Base-by-base conservation (phyloP, 1,284 basidiomycete genomes). In the Ustilago bromivora region DNA sequence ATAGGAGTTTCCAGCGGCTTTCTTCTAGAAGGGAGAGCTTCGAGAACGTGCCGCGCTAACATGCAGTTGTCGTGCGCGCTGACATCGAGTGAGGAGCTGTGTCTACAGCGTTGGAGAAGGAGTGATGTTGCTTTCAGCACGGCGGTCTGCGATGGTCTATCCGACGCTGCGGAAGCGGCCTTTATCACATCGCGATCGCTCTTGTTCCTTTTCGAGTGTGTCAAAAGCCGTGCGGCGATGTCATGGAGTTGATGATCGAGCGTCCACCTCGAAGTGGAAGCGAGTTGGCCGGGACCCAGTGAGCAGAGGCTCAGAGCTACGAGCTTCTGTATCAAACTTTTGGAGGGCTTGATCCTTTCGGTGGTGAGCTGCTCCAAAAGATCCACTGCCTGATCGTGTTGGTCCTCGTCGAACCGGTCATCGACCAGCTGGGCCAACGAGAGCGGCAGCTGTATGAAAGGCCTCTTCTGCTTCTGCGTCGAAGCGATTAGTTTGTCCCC, bases 401-500 rank as follows among this genome's bases (percentile, higher is more conserved):
- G 76, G 13, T 78, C 71, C 32, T 78, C 76, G 36, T 78, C 76
- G 65, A 74, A 63, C 43, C 76, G 67, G 40, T 78, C 76, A 17
- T 74, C 58, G 49, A 78, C 62, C 1, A 78, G 65, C 57, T 71
- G 76, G 0, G 53, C 54, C 19, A 76, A 36, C 17, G 47, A 36
- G 17, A 62, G 38, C 10, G 66, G 47, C 17, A 76, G 46, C 11
- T 51, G 64, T 12, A 41, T 49, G 38, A 61, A 61, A 6, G 31
- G 41, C 4, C 58, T 47, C 31, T 58, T 53, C 53, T 32, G 54
- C 43, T 73, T 61, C n/a, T 10, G 43, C 2, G 52, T 54, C 17
- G 52, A 46, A 35, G 17, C 59, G 17, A 34, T 56, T 43, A 43
- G n/a, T 36, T 38, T 66, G 31, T 61, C 56, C 52, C 54, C 69